Conservation (phyloP, 2,329 filamentous ascomycete genomes). For the Decorospora gaudefroyi region DNA sequence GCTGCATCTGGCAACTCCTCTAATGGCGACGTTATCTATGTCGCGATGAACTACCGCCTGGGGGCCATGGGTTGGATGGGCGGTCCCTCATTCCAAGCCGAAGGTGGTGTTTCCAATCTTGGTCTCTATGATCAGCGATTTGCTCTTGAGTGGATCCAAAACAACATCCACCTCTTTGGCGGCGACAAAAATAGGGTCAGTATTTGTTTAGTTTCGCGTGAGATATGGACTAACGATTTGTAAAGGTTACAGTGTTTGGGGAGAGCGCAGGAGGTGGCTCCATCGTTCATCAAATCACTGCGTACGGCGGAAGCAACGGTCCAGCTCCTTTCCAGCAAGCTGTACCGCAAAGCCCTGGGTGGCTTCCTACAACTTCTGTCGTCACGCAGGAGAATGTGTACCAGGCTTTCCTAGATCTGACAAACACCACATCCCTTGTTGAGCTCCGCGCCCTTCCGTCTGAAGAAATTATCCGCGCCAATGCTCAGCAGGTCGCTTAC, state of each 20-base stretch:
- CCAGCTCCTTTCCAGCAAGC: constrained; percentile 47
- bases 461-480: constrained; percentile 44
- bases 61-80: constrained; percentile 48
- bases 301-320: constrained; percentile 48
- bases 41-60: constrained; percentile 54
- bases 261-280: constrained; percentile 47
- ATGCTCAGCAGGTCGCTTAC: constrained; percentile 36
- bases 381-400: constrained; percentile 39
- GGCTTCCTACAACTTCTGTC: constrained; percentile 35
- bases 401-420: constrained; percentile 37
- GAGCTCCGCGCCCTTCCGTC: constrained; percentile 41
- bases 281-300: constrained; percentile 50
- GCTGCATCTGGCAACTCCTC: constrained; percentile 50
- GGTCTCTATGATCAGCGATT: constrained; percentile 48
- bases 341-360: constrained; percentile 50
- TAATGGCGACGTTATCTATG: constrained; percentile 51
- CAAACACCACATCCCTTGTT: constrained; percentile 41
- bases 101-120: constrained; percentile 44
- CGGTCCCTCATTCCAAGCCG: constrained; percentile 42
- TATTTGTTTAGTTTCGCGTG: background rate
- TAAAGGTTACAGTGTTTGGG: constrained; percentile 41
- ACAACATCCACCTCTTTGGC: constrained; percentile 48
- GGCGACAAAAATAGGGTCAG: constrained; percentile 45
- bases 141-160: constrained; percentile 49
- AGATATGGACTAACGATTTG: background rate